Base-by-base conservation (phyloP, 306 rosid species). In the Cucumis cinereus region DNA sequence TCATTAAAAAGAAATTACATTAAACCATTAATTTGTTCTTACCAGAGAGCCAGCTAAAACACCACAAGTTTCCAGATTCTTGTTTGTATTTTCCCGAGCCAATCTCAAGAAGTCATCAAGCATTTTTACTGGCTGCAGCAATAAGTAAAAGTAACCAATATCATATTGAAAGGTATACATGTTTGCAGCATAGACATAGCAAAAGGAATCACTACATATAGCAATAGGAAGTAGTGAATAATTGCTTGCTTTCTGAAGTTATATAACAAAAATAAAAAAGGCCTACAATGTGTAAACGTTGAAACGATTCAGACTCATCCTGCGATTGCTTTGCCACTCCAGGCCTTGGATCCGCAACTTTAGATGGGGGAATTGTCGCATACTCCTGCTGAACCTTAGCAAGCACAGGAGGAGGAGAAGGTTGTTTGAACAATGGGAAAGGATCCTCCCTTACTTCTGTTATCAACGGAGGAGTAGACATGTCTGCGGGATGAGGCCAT, bases 261-360 rank as follows among this genome's bases (percentile, higher is more conserved):
- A 16, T 68, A 52, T 35, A 67, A 60, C 36, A 45, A 75, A 33
- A 53, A 68, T n/a, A 17, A 40, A 77, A 70, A 55, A 3, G 38
- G 76, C 98, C 78, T 90, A 95, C 98, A 78, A 95, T 77, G 56
- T 95, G 98, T 75, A 95, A 79, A 84, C 88, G 96, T 81, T 90
- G 97, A 82, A 79, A 95, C 75, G 85, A 76, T 75, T 83, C 73
- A 77, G 96, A 57, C 76, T 87, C 93, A 81, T 89, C 90, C 70
- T 58, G 83, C 68, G 90, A 87, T 73, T 90, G 83, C 61, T 78
- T 89, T 74, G 93, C 87, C 19, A 87, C 89, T 73, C 98, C 99
- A 74, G 99, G 99, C 78, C 97, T 92, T 77, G 99, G 99, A 84
- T 95, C 99, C 63, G 98, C 99, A 84, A 95, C 98, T 86, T 86